These are phyloP conservation scores for Metschnikowia lochheadii DNA, from an alignment of 805 yeast species.

Conservation along the genomic window DNA sequence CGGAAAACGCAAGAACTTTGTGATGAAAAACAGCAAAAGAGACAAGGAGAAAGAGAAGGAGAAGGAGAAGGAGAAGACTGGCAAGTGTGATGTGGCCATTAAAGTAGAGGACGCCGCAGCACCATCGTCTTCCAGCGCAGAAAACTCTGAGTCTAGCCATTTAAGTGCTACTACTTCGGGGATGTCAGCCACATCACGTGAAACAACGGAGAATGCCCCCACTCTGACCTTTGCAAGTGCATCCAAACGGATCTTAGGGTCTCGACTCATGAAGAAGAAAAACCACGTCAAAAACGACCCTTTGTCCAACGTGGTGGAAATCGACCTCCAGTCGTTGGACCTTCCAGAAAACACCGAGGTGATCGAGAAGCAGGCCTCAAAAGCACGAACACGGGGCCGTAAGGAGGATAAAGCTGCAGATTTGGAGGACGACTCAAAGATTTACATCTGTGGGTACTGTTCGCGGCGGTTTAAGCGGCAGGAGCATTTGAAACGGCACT, in stretches of 20 bases:
- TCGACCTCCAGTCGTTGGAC: constrained; percentile 37
- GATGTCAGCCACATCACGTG: background rate
- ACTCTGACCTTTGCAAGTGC: constrained; percentile 29
- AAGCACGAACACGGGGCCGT: constrained; percentile 50
- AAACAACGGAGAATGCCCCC: background rate
- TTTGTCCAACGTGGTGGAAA: constrained; percentile 30
- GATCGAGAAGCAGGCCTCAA: constrained; percentile 27
- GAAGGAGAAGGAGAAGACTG: background rate
- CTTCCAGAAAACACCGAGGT: constrained; percentile 39
- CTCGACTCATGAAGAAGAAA: constrained; percentile 35
- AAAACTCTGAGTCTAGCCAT: constrained; percentile 12
- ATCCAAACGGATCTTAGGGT: constrained; percentile 38
- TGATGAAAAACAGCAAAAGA: constrained; percentile 17
- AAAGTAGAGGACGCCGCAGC: background rate
- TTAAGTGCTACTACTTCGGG: constrained; percentile 9
- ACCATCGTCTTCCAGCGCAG: constrained; percentile 14
- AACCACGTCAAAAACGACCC: constrained; percentile 2
- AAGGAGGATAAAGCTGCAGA: constrained; percentile 61
- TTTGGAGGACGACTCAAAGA: constrained; percentile 45
- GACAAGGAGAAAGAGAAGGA: constrained; percentile 11
- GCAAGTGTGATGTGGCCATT: background rate
- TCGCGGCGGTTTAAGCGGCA: constrained; percentile 65
- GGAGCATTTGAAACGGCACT: constrained; percentile 73
- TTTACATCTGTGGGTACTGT: constrained; percentile 62
- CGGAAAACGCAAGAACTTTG: constrained; percentile 36